Evolutionary conservation across 2,329 filamentous ascomycete species (phyloP).

Genomic region (Zymoseptoria tritici): DNA sequence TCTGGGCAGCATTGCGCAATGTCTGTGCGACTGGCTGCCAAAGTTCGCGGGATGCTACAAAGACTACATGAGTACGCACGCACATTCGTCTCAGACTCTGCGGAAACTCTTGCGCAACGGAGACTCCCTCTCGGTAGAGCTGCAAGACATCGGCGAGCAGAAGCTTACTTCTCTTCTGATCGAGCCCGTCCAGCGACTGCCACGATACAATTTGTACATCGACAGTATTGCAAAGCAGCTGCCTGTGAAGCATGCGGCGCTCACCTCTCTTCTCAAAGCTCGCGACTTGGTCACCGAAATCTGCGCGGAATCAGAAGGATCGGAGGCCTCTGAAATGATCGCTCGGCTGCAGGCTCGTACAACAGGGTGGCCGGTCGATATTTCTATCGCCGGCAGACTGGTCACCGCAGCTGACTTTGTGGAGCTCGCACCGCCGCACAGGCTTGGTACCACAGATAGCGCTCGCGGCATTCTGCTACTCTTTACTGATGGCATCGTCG

Average conservation of each 20-base stretch:
- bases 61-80: conserved; percentile 86
- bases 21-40: conserved; percentile 86
- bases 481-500: conserved; percentile 73
- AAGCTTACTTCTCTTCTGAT: conserved; percentile 84
- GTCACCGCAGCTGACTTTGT: conserved; percentile 74
- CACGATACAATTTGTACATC: conserved; percentile 90
- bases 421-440: conserved; percentile 68
- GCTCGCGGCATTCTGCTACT: conserved; percentile 63
- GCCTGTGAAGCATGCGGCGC: conserved; percentile 75
- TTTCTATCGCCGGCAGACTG: conserved; percentile 65
- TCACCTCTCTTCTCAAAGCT: conserved; percentile 76
- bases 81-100: conserved; percentile 74
- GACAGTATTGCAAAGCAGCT: conserved; percentile 87
- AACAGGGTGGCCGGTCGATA: conserved; percentile 24
- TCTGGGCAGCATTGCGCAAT: conserved; percentile 66
- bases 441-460: conserved; percentile 24
- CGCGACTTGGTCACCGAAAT: conserved; percentile 93
- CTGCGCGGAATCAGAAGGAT: conserved; percentile 75
- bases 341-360: conserved; percentile 51
- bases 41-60: conserved; percentile 86
- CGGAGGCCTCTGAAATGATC: conserved; percentile 65
- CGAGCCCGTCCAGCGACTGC: conserved; percentile 89
- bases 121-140: conserved; percentile 70
- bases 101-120: conserved; percentile 68
- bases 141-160: conserved; percentile 83